These are phyloP conservation scores for Sphaerostilbella broomeana DNA, from an alignment of 2,329 filamentous ascomycete genomes.

Conservation along the genomic window DNA sequence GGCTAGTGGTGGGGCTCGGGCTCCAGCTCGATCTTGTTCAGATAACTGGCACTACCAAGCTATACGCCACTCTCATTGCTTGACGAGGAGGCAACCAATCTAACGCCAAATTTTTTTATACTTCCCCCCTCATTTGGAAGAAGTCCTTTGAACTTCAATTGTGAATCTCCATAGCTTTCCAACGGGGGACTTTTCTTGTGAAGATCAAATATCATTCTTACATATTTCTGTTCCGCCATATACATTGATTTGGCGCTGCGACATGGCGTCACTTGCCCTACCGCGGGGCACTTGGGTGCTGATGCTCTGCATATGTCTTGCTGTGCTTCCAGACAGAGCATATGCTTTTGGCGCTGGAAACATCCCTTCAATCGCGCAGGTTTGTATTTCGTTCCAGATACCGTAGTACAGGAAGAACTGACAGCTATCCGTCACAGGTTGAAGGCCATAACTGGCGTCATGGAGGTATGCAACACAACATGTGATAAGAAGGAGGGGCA, in stretches of 20 bases:
- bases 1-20: slow-evolving; percentile 5
- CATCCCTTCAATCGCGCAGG: slow-evolving; percentile 57
- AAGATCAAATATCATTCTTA: neutral
- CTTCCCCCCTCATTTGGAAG: neutral
- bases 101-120: slow-evolving; percentile 3
- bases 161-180: neutral
- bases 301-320: slow-evolving; percentile 44
- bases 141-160: neutral
- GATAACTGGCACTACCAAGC: neutral
- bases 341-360: slow-evolving; percentile 64
- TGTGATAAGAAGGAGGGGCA: neutral
- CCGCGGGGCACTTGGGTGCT: slow-evolving; percentile 47
- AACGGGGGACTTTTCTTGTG: too few relatives aligned
- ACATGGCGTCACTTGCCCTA: slow-evolving; percentile 43
- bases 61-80: neutral
- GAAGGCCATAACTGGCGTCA: slow-evolving; percentile 66
- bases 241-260: slow-evolving; percentile 11
- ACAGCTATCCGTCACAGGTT: slow-evolving; percentile 38
- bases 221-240: neutral
- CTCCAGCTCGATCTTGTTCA: slow-evolving; percentile 2
- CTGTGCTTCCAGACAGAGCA: slow-evolving; percentile 50
- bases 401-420: too few relatives aligned
- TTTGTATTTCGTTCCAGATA: slow-evolving; percentile 19
- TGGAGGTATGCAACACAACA: slow-evolving; percentile 40
- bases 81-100: slow-evolving; percentile 8